Base-by-base conservation (phyloP, 2,329 filamentous ascomycete genomes). In the Penicillium nordicum region DNA sequence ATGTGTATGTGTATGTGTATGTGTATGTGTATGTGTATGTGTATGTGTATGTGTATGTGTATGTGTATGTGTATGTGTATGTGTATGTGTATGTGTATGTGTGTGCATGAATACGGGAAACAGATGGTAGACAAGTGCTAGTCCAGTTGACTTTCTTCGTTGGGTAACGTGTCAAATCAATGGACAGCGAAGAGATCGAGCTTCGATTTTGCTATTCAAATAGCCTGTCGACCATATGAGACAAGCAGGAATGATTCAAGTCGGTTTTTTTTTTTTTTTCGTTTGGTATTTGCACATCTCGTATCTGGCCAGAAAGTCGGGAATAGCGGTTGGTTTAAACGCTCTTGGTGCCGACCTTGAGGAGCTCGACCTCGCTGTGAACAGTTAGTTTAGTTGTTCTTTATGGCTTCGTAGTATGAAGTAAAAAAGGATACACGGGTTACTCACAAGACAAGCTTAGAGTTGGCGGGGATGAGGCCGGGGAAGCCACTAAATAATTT, bases 401-500 rank as follows among this genome's bases (percentile, higher is more conserved):
- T 23, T 29, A 9, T 27, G 3, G 21, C 1, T 44, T 18, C 21
- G 29, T n/a, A 11, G 27, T 3, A 29, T 11, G 44, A 9, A 7
- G 25, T 30, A 23, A 30, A 30, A 10, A 12, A 12, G 4, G 2
- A 34, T 29, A n/a, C 10, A 18, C 4, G 10, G n/a, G 54, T 36
- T 25, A 84, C 89, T 82, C 82, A 94, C 90, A 95, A 95, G 78
- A 95, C 82, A 60, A 96, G 82, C 63, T 82, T 85, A n/a, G 90
- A 79, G 67, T 88, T 84, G 38, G 86, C 76, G 59, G 91, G 91
- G 61, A 96, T 95, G 68, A 87, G 80, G 55, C 85, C 87, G 34
- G 88, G 85, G 79, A 92, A 94, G 54, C 90, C 91, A 66, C 89
- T 92, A 42, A 6, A 52, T 5, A 5, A 38, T 14, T 49, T 44